Evolutionary conservation across 331 rosid species (phyloP).

Genomic region (Rhamnella rubrinervis): DNA sequence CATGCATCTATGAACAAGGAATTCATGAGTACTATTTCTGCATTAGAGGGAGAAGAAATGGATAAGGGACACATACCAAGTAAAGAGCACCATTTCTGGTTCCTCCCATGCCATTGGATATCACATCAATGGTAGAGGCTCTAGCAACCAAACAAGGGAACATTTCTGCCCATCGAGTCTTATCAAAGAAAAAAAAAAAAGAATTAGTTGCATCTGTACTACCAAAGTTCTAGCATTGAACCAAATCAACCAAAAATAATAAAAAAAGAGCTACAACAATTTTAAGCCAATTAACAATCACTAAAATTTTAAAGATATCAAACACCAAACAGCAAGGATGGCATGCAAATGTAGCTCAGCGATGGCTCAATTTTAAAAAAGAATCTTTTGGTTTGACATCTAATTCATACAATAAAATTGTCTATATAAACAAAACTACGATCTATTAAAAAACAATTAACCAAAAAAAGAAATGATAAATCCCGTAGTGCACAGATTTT

Average conservation of each 20-base stretch:
- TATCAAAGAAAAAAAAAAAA: slow-evolving; percentile 12
- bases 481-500: not conserved
- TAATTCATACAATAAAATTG: no score
- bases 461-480: not conserved
- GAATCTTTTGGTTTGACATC: no score
- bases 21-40: slow-evolving; percentile 4
- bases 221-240: slow-evolving; percentile 10
- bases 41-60: not conserved
- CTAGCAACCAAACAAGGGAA: slow-evolving; percentile 61
- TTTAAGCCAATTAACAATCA: not conserved
- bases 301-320: no score
- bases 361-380: no score
- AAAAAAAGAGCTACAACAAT: not conserved
- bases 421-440: not conserved
- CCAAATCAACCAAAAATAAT: not conserved
- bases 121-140: slow-evolving; percentile 48
- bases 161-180: slow-evolving; percentile 85
- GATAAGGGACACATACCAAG: slow-evolving; percentile 49
- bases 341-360: no score
- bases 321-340: no score
- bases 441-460: not conserved
- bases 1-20: slow-evolving; percentile 54
- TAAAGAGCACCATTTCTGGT: slow-evolving; percentile 65
- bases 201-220: slow-evolving; percentile 12
- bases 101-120: slow-evolving; percentile 58